Percentiles rank a stretch among this genome's conserved stretches.
Conservation (phyloP, 176 grass and related monocot genomes). For the Zoysia pacifica region DNA sequence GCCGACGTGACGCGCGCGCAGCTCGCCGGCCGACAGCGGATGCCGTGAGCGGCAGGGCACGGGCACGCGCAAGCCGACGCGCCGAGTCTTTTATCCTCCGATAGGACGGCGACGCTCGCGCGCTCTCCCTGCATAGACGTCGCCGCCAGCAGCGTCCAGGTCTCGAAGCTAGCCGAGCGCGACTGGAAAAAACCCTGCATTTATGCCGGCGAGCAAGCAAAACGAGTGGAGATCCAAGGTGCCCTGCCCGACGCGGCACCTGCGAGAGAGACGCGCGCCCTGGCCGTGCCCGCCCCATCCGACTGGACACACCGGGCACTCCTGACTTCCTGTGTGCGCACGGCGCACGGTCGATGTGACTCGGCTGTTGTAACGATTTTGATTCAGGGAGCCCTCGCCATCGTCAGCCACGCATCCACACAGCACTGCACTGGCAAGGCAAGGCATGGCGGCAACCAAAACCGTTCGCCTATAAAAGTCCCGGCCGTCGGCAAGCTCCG, state of each 20-base stretch:
- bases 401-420: no score
- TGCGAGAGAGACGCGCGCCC: neutral
- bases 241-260: constrained; percentile 29
- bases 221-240: neutral
- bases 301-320: no score
- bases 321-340: no score
- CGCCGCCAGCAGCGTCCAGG: neutral
- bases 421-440: no score
- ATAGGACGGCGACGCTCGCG: neutral
- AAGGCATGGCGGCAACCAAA: no score
- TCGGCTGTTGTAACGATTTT: no score
- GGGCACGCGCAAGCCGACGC: neutral
- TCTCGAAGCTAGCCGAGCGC: neutral
- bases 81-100: constrained; percentile 28
- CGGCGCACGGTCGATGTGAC: no score
- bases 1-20: neutral
- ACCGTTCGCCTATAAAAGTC: no score
- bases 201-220: neutral
- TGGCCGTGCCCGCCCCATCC: neutral
- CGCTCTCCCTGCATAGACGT: no score
- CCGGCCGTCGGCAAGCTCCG: neutral
- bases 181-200: neutral
- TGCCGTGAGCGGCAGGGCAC: constrained; percentile 41
- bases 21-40: neutral
- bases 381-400: no score